Evolutionary conservation across 2,329 filamentous ascomycete species (phyloP), one percentile per base, ranked within the genome.

Genomic region (Elsinoe perseae): DNA sequence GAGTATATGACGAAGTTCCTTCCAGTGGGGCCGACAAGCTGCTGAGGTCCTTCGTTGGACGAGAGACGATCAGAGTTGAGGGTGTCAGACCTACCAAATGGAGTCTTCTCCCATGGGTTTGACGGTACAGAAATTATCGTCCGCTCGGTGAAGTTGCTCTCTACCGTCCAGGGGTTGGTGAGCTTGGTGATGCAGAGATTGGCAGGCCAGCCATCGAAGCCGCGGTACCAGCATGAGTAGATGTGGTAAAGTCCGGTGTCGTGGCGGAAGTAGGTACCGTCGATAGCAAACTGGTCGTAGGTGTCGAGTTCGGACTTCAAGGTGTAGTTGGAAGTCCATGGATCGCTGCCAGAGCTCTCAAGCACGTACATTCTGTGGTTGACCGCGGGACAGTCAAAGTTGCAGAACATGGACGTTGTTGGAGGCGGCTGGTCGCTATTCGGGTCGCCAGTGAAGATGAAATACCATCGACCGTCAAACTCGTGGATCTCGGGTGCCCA

Each of bases 161-260:
- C 61, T 1, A 78, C 71, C 2, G 75, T 78, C 70, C 70, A 78
- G 0, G 77, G 76, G 54, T 77, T 68, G 5, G 66, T 68, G 64
- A 78, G 62, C 57, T 75, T 73, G n/a, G 76, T 74, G 56, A 79
- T 78, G 64, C 76, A 79, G 4, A 79, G 70, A 57, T 78, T 79
- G 3, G 75, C 72, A 9, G 77, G 77, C 76, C 76, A 79, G 48
- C 68, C 72, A 34, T 72, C 70, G 61, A 76, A 77, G 16, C 70
- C 64, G n/a, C 65, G 67, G 58, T 71, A 69, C 67, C 71, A 73
- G 62, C 71, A 73, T 18, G 65, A 68, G 59, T 73, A 73, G 61
- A 73, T 64, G 58, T 73, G 71, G 59, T 73, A 73, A 1, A 73
- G 64, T 0, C 68, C 67, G 4, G 67, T 65, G 1, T 61, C 61